Conservation (phyloP, 78 protist species). For the Speleostelium caveatum region DNA sequence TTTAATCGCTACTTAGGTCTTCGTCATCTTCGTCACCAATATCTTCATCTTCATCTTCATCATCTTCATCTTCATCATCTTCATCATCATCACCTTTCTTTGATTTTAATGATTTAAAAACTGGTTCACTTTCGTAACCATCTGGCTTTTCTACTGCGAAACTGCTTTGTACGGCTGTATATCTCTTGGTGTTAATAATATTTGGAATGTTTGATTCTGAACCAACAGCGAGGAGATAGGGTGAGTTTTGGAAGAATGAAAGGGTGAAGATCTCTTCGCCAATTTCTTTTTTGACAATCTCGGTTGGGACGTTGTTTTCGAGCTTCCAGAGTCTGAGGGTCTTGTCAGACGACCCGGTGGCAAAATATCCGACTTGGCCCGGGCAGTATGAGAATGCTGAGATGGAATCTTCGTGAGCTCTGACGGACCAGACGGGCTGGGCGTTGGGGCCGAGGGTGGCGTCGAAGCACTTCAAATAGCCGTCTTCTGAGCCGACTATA, state of each 20-base stretch:
- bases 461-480: constrained; percentile 67
- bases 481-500: constrained; percentile 76
- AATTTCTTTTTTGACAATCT: constrained; percentile 18
- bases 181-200: constrained; percentile 49
- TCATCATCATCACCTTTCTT: neutral
- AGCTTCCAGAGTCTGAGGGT: constrained; percentile 62
- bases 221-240: constrained; percentile 52
- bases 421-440: constrained; percentile 76
- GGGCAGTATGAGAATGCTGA: constrained; percentile 50
- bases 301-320: constrained; percentile 5
- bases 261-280: constrained; percentile 49
- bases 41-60: constrained; percentile 2
- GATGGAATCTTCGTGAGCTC: constrained; percentile 50
- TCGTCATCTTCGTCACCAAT: constrained; percentile 13
- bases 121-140: constrained; percentile 28
- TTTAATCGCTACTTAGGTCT: neutral
- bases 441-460: constrained; percentile 53
- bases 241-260: constrained; percentile 49
- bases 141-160: constrained; percentile 47
- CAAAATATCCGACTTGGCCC: constrained; percentile 44
- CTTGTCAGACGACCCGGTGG: constrained; percentile 66
- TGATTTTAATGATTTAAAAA: neutral
- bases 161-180: constrained; percentile 40
- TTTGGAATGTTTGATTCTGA: constrained; percentile 51
- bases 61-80: constrained; percentile 51